These are phyloP conservation scores for Aegilops sharonensis DNA, from an alignment of 176 grass and related monocot genomes.

Conservation along the genomic window DNA sequence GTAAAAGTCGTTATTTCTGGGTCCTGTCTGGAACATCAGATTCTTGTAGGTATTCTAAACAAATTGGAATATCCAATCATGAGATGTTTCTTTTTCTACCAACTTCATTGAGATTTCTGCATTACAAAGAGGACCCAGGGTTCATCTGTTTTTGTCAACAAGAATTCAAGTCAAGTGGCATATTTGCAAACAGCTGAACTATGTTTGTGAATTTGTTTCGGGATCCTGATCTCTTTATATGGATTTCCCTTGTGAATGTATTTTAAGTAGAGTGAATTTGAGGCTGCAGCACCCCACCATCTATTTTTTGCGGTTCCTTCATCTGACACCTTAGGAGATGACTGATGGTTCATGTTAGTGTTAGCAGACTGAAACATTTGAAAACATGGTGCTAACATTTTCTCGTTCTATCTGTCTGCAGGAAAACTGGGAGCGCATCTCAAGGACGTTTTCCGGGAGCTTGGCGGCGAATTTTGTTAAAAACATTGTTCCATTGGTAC, in stretches of 20 bases:
- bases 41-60: background rate
- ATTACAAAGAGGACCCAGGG: background rate
- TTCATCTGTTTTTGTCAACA: background rate
- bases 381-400: background rate
- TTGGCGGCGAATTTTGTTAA: conserved; percentile 34
- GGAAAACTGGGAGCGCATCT: conserved; percentile 70
- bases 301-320: background rate
- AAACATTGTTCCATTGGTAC: conserved; percentile 48
- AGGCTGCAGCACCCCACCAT: background rate
- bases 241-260: background rate
- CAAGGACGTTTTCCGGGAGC: conserved; percentile 44
- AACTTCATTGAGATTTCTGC: conserved; percentile 4
- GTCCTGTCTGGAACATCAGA: conserved; percentile 5
- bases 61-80: background rate
- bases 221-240: background rate
- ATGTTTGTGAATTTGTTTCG: background rate
- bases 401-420: conserved; percentile 16
- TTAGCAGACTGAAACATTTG: background rate
- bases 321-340: background rate
- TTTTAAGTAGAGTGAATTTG: background rate
- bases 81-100: background rate
- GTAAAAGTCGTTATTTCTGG: background rate
- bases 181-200: background rate
- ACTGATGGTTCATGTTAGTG: background rate
- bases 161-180: background rate